Evolutionary conservation across 2,329 filamentous ascomycete species (phyloP).

Genomic region (Neofusicoccum sp.): DNA sequence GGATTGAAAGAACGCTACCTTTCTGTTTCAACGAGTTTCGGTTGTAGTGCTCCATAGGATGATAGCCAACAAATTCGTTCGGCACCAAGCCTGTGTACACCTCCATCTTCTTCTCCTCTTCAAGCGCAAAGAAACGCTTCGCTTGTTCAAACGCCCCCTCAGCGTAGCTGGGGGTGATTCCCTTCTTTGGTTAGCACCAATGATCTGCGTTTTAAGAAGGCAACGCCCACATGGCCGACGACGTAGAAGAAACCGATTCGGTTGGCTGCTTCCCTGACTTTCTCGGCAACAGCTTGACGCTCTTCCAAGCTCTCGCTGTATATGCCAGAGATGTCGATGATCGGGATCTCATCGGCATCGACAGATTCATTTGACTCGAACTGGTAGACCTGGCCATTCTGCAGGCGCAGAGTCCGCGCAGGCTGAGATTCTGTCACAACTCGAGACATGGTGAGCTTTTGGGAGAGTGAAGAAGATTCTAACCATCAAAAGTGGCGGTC

Average conservation of each 20-base stretch:
- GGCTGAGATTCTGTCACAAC: not conserved
- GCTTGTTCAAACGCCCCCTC: constrained; percentile 38
- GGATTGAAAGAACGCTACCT: constrained; percentile 38
- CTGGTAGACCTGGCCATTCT: constrained; percentile 21
- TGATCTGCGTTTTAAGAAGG: not conserved
- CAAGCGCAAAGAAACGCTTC: constrained; percentile 44
- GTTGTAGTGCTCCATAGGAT: constrained; percentile 44
- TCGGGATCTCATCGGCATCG: constrained; percentile 23
- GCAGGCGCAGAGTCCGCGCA: constrained; percentile 18
- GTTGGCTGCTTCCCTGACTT: constrained; percentile 19
- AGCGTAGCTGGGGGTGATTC: constrained; percentile 31
- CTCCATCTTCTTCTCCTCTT: constrained; percentile 47
- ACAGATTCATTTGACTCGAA: constrained; percentile 22
- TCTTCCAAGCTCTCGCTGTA: constrained; percentile 20
- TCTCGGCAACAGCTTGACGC: constrained; percentile 22
- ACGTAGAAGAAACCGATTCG: constrained; percentile 23
- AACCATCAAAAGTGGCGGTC: not conserved
- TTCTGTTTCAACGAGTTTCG: constrained; percentile 49
- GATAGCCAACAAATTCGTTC: constrained; percentile 37
- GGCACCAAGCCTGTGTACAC: constrained; percentile 44
- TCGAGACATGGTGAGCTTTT: not conserved
- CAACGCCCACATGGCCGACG: constrained; percentile 20
- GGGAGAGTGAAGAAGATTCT: not conserved
- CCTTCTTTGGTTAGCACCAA: constrained; percentile 15
- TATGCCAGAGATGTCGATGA: constrained; percentile 21